Percentiles rank a stretch among this genome's conserved stretches.
phyloP scores from a whole-genome alignment of 2,329 filamentous ascomycete species.

The Penicillium hordei region DNA sequence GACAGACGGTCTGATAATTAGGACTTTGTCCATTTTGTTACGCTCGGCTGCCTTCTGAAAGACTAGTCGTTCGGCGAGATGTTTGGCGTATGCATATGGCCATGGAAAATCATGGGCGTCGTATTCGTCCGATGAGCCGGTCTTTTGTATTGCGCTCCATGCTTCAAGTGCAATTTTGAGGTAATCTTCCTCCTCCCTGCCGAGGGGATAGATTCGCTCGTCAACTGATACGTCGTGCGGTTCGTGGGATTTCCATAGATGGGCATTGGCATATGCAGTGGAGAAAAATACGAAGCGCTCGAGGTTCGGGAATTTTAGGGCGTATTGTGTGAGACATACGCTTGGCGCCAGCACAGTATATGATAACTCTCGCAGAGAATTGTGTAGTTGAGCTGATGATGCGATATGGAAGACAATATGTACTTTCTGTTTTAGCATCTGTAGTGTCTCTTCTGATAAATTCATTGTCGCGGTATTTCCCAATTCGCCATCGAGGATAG shows the following conservation, averaged over 20 bases:
- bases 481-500: constrained; percentile 24
- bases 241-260: constrained; percentile 19
- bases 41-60: constrained; percentile 18
- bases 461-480: constrained; percentile 25
- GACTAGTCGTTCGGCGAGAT: constrained; percentile 16
- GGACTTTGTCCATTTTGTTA: constrained; percentile 19
- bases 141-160: constrained; percentile 19
- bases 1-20: constrained; percentile 26
- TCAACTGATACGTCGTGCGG: constrained; percentile 18
- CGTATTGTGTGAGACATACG: constrained; percentile 21
- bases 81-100: constrained; percentile 5
- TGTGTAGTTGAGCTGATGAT: constrained; percentile 17
- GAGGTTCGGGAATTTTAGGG: constrained; percentile 23
- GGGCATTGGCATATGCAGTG: constrained; percentile 23
- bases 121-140: constrained; percentile 32
- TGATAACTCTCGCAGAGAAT: constrained; percentile 22
- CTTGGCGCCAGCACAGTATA: constrained; percentile 22
- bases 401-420: constrained; percentile 24
- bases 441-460: constrained; percentile 17
- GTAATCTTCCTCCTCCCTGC: constrained; percentile 8
- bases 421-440: constrained; percentile 23
- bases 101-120: constrained; percentile 20
- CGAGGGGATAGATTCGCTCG: constrained; percentile 19
- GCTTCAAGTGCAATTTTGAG: constrained; percentile 12
- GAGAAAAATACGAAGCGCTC: constrained; percentile 25